Evolutionary conservation across 192 early-diverging fungal species (phyloP), one percentile per base, ranked within the genome.

Genomic region (Mortierella antarctica): DNA sequence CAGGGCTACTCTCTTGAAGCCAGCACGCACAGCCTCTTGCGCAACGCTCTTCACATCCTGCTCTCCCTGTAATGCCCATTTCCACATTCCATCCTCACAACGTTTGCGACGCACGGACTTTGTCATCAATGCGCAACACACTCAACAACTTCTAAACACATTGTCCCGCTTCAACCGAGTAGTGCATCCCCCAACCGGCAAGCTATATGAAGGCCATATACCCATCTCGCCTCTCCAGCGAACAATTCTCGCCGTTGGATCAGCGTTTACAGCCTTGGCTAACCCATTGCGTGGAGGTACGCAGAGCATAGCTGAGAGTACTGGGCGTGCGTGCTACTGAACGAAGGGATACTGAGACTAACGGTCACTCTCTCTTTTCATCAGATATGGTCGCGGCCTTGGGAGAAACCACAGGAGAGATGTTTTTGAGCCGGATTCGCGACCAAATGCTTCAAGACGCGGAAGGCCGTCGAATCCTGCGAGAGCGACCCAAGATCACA

Each of bases 331-430:
- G 31, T 31, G 31, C 1, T 31, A 3, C 3, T 31, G 31, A 31
- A 31, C 31, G 31, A 31, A 31, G 31, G 31, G 3, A 31, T 31
- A 31, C 31, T 31, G 31, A 31, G 31, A 31, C 31, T 31, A 31
- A 31, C 31, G 31, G 31, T 31, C 31, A 2, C 40, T 64, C 39
- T 64, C 20, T 57, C 13, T 20, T 6, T 42, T 42, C 13, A 20
- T 53, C 15, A 55, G 95, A 96, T 66, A 93, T 94, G 90, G 88
- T 96, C 15, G 95, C 95, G 4, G 86, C 90, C 20, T 88, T 99
- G 21, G 98, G 96, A 47, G 98, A 99, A 75, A 90, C 94, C 10
- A 98, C 96, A 14, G 90, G 93, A 15, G 85, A 84, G n/a, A 78
- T 84, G 1, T 91, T 89, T 69, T 82, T 98, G 18, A 78, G 69